Conservation (phyloP, 2,329 filamentous ascomycete genomes). For the Ceratocystis papillata region DNA sequence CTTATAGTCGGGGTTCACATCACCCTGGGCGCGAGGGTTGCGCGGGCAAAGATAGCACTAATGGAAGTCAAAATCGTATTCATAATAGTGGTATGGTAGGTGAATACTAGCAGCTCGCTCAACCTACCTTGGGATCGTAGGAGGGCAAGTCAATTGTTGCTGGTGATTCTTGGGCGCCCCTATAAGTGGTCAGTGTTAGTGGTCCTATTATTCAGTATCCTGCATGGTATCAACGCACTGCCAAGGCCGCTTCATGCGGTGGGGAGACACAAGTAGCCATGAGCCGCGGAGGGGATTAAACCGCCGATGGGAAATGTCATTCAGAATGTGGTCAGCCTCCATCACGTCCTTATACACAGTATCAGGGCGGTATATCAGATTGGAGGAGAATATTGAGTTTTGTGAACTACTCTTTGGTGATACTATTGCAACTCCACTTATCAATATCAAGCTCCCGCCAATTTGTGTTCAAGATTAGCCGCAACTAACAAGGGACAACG, state of each 20-base stretch:
- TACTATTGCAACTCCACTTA: not conserved
- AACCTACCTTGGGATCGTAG: conserved; percentile 61
- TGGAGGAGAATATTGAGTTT: too few relatives aligned
- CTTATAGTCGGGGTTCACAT: conserved; percentile 74
- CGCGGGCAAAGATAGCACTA: conserved; percentile 91
- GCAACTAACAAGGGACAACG: not conserved
- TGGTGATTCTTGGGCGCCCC: conserved; percentile 66
- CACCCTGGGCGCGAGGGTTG: conserved; percentile 79
- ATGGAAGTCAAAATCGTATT: conserved; percentile 18
- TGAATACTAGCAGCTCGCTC: not conserved
- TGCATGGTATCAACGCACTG: conserved; percentile 52
- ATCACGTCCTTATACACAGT: conserved; percentile 36
- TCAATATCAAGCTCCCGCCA: not conserved
- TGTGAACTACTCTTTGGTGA: not conserved
- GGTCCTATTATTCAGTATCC: not conserved
- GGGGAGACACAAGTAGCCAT: conserved; percentile 90
- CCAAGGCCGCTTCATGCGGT: conserved; percentile 94
- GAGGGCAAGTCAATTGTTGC: conserved; percentile 59
- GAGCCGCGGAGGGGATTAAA: conserved; percentile 85
- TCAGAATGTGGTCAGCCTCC: conserved; percentile 60
- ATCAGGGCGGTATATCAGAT: too few relatives aligned
- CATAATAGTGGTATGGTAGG: conserved; percentile 2
- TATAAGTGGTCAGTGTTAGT: conserved; percentile 31
- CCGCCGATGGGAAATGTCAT: conserved; percentile 93
- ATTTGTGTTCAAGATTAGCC: not conserved